A percentile compares a stretch with the other conserved stretches of the same genome.
Evolutionary conservation across 2,329 filamentous ascomycete genomes (phyloP).

Genomic region (Eutypella sp.): DNA sequence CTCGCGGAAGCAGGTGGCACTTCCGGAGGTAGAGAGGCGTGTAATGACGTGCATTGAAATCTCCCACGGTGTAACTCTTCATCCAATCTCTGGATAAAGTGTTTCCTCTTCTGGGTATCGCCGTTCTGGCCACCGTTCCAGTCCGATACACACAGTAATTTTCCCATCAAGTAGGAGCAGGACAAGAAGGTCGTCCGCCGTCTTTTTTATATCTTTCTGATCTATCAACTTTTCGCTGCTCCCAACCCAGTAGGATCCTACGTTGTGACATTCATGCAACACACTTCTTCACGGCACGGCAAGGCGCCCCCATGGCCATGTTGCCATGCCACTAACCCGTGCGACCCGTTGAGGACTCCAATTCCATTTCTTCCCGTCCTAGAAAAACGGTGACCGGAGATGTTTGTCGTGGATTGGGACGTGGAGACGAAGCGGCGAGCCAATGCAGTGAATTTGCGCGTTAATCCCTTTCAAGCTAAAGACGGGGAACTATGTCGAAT

Average conservation of each 20-base stretch:
- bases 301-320: neutral
- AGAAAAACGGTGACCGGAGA: neutral
- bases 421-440: neutral
- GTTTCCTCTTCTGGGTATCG: constrained; percentile 3
- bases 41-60: constrained; percentile 33
- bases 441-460: neutral
- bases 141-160: no score
- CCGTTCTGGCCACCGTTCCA: neutral
- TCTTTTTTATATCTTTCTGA: neutral
- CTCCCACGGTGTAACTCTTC: constrained; percentile 27
- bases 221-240: neutral
- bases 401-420: neutral
- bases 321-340: neutral
- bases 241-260: neutral
- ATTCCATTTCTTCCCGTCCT: neutral
- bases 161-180: neutral
- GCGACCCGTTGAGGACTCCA: neutral
- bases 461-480: neutral
- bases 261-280: neutral
- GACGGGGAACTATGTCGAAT: neutral
- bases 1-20: constrained; percentile 34
- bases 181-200: neutral
- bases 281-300: neutral
- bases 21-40: constrained; percentile 34
- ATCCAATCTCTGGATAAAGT: constrained; percentile 22